phyloP scores from a whole-genome alignment of 345 rosid species.

The sweet orange (Citrus sinensis) region DNA sequence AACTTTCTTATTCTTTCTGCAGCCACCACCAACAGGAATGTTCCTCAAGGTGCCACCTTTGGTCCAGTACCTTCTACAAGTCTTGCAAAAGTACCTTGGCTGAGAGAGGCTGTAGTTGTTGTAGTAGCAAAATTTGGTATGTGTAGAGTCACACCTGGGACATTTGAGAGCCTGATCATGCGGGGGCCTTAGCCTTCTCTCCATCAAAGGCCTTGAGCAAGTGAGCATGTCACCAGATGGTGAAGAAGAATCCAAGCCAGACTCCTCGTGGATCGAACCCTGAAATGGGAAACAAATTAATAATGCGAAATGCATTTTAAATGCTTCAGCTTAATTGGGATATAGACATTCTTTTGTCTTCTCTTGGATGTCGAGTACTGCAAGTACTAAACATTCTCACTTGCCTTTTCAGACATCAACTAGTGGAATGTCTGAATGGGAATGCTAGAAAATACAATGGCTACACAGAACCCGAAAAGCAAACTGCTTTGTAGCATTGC shows the following conservation, averaged over 20 bases:
- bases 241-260: constrained; percentile 67
- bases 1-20: constrained; percentile 85
- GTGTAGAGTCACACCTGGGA: constrained; percentile 90
- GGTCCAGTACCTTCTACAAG: constrained; percentile 98
- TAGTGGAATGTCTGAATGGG: constrained; percentile 4
- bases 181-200: constrained; percentile 85
- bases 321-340: constrained; percentile 7
- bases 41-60: constrained; percentile 93
- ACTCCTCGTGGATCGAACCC: constrained; percentile 58
- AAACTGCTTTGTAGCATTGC: not conserved
- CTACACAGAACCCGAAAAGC: constrained; percentile 2
- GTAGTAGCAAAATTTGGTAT: constrained; percentile 97
- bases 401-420: not conserved
- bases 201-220: constrained; percentile 85
- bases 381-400: constrained; percentile 3
- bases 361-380: not conserved
- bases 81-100: constrained; percentile 97
- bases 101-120: constrained; percentile 97
- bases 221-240: constrained; percentile 84
- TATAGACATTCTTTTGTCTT: not conserved
- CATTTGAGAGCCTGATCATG: constrained; percentile 92
- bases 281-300: constrained; percentile 10
- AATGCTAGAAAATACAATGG: not conserved
- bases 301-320: not conserved
- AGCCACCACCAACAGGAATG: constrained; percentile 98